Conservation (phyloP, 2,329 filamentous ascomycete species). For the Dactylellina cionopaga region DNA sequence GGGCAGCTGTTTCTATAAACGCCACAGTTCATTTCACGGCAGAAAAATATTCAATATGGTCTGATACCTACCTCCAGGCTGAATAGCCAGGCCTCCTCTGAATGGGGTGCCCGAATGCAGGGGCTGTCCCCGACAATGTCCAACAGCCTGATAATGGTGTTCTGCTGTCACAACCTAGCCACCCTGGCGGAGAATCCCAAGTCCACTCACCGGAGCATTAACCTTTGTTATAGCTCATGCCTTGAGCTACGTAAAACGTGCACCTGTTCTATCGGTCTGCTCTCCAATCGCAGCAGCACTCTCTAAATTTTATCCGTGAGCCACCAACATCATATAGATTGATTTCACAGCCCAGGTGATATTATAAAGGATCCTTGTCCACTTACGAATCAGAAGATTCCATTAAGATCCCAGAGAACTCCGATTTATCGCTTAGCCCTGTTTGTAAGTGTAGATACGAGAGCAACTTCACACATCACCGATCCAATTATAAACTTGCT, state of each 20-base stretch:
- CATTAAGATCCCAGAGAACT: background rate
- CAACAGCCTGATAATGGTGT: conserved; percentile 18
- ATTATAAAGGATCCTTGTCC: conserved; percentile 18
- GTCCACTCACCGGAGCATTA: no score
- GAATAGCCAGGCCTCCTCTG: conserved; percentile 28
- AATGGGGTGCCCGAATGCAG: conserved; percentile 13
- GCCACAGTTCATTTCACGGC: conserved; percentile 43
- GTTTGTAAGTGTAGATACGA: conserved; percentile 26
- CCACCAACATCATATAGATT: conserved; percentile 51
- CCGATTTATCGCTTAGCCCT: conserved; percentile 35
- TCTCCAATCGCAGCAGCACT: conserved; percentile 1
- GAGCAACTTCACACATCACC: conserved; percentile 22
- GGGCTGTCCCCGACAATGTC: conserved; percentile 13
- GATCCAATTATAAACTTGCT: conserved; percentile 40
- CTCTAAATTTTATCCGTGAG: conserved; percentile 15
- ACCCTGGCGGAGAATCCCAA: no score
- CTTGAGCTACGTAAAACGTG: no score
- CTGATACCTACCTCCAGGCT: conserved; percentile 42
- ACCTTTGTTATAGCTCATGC: no score
- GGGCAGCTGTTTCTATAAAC: conserved; percentile 19
- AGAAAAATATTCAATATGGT: conserved; percentile 39
- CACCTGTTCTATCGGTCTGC: no score
- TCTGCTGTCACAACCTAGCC: background rate
- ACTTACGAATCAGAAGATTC: conserved; percentile 37
- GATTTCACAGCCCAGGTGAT: conserved; percentile 28